Conservation (phyloP, 495 filamentous ascomycete species). For the Glutinoglossum americanum region DNA sequence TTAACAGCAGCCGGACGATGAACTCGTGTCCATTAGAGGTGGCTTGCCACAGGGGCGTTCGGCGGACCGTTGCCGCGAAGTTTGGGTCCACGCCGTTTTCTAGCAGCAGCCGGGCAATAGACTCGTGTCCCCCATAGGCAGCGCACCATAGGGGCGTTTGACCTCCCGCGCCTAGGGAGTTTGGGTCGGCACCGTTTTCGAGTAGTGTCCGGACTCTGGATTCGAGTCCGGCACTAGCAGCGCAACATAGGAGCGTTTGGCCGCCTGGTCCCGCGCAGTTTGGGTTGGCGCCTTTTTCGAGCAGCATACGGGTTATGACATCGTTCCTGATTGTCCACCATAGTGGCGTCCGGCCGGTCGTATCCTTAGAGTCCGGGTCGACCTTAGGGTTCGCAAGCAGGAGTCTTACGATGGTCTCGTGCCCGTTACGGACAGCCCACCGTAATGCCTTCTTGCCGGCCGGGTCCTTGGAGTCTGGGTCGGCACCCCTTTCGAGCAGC, state of each 20-base stretch:
- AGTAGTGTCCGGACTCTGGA: too few relatives aligned
- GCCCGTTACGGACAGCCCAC: background rate
- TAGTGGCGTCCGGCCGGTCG: background rate
- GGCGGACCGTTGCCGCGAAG: too few relatives aligned
- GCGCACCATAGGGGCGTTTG: background rate
- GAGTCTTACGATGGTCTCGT: constrained; percentile 3
- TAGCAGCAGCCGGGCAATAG: background rate
- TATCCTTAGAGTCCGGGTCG: background rate
- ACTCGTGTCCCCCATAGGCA: background rate
- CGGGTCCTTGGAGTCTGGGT: background rate
- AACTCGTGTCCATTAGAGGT: too few relatives aligned
- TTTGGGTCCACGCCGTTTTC: too few relatives aligned
- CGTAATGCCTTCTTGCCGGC: background rate
- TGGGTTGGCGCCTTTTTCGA: too few relatives aligned
- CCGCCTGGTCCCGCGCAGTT: too few relatives aligned
- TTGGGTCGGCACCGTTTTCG: too few relatives aligned
- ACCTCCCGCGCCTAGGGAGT: background rate
- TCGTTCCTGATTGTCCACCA: background rate
- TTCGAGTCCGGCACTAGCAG: too few relatives aligned
- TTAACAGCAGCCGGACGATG: too few relatives aligned
- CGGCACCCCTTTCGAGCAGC: background rate
- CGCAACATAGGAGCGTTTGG: too few relatives aligned
- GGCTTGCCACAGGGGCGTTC: too few relatives aligned
- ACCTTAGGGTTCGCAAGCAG: background rate
- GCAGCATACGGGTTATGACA: too few relatives aligned